Evolutionary conservation across 2,329 filamentous ascomycete genomes (phyloP), one percentile per base, ranked within the genome.

Genomic region (Verticillium longisporum): DNA sequence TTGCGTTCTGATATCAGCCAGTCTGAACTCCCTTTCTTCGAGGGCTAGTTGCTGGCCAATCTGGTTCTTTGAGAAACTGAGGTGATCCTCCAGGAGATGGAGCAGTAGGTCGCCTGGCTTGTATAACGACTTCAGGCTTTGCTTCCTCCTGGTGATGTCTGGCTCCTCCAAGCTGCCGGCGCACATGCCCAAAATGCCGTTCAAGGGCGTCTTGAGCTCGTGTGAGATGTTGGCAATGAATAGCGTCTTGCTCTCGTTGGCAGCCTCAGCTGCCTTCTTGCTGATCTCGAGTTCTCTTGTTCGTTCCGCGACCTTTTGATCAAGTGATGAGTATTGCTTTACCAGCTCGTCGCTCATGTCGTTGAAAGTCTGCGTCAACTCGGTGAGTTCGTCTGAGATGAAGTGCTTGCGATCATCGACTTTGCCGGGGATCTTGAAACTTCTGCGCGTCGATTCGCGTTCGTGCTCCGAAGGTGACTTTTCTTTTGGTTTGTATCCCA

Each of bases 31-130:
- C 63, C 86, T 90, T 71, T 96, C 89, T 67, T 97, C 92, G 1
- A 97, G 78, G 50, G 80, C 88, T 54, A 97, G 78, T 63, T 93
- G 87, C 67, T 96, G 90, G 2, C 92, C 92, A 58, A 96, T 92
- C 73, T 97, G 92, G 69, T 97, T 97, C 75, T 96, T 97, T 70
- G 91, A 95, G 75, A 97, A 97, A 38, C 91, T 96, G 45, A 97
- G 77, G 4, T 97, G 80, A 76, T 97, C 93, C 50, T 95, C 95
- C 9, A 97, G 79, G 1, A 97, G 82, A 69, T 97, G 92, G 2
- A 96, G 79, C 7, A 97, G 76, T 6, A 97, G 75, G 71, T 97
- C 93, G 26, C 86, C 71, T 26, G 90, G 93, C 73, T 93, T 95
- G 75, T 96, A 97, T 21, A 97, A 87, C 18, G 92, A 92, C 68